Percentiles rank a stretch among this genome's conserved stretches.
These are phyloP conservation scores for Amylocystis lapponica DNA, from an alignment of 768 basidiomycete genomes.

Conservation along the genomic window DNA sequence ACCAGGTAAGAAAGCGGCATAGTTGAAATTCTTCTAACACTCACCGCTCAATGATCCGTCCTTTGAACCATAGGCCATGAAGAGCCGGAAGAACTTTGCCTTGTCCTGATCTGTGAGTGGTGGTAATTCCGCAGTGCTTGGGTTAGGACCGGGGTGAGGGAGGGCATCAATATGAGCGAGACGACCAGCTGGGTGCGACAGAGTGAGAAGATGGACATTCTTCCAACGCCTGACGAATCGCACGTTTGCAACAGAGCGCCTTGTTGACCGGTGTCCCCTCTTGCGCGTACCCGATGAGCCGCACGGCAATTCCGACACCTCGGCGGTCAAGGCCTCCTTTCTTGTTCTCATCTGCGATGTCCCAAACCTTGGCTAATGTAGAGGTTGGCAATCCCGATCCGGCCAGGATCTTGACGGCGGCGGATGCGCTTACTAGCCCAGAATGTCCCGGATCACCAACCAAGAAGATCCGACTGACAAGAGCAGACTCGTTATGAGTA, in stretches of 20 bases:
- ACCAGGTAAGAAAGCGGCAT: too few species aligned
- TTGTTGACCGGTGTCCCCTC: constrained; percentile 38
- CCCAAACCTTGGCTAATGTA: constrained; percentile 59
- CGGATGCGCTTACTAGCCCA: constrained; percentile 42
- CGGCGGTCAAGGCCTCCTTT: constrained; percentile 49
- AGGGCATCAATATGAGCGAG: constrained; percentile 35
- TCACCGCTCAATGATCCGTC: constrained; percentile 51
- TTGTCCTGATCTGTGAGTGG: constrained; percentile 46
- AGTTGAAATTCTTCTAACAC: neutral
- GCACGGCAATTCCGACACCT: constrained; percentile 51
- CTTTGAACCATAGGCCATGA: constrained; percentile 41
- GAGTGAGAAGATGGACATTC: constrained; percentile 1
- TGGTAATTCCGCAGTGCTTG: too few species aligned
- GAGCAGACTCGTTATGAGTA: constrained; percentile 26
- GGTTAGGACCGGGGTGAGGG: constrained; percentile 10
- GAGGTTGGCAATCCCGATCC: constrained; percentile 47
- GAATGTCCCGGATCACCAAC: constrained; percentile 36
- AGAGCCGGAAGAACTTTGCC: constrained; percentile 49
- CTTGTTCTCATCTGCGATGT: constrained; percentile 53
- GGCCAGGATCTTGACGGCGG: constrained; percentile 52
- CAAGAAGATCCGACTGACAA: constrained; percentile 28
- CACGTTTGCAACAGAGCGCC: constrained; percentile 40
- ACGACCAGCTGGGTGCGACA: constrained; percentile 25
- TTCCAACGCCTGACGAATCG: constrained; percentile 35
- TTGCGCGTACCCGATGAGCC: constrained; percentile 66